Conservation (phyloP, 1,284 basidiomycete genomes). For the Sanghuangporus baumii region DNA sequence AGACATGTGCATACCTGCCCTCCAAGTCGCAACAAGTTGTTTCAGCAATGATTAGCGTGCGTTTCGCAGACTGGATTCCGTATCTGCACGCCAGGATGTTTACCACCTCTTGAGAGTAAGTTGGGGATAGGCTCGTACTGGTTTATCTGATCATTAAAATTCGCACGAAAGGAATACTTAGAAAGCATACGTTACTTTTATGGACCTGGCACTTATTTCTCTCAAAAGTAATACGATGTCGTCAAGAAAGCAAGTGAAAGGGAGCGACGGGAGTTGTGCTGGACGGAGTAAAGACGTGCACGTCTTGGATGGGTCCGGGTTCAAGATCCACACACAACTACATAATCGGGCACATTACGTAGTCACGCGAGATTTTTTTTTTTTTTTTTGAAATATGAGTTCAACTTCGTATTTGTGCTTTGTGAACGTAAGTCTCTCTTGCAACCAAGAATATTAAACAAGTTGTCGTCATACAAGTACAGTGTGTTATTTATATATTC, state of each 20-base stretch:
- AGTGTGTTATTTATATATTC: too few species aligned
- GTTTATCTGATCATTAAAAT: background rate
- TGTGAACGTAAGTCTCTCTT: too few species aligned
- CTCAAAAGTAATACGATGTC: background rate
- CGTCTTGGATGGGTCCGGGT: background rate
- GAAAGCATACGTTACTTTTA: background rate
- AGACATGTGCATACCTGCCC: background rate
- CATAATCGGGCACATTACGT: background rate
- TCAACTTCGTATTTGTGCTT: too few species aligned
- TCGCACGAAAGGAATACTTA: background rate
- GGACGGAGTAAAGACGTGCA: background rate
- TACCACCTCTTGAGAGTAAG: background rate
- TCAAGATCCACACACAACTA: background rate
- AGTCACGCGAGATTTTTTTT: background rate
- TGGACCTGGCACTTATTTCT: background rate
- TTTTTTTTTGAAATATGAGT: too few species aligned
- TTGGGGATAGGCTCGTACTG: background rate
- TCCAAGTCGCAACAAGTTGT: background rate
- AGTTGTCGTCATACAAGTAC: too few species aligned
- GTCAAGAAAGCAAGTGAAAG: background rate
- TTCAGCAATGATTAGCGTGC: background rate
- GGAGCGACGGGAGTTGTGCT: background rate
- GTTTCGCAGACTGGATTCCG: background rate
- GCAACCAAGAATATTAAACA: too few species aligned
- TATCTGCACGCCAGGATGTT: background rate